Evolutionary conservation across 305 asterid species (phyloP).

Genomic region (Fraxinus ornus): DNA sequence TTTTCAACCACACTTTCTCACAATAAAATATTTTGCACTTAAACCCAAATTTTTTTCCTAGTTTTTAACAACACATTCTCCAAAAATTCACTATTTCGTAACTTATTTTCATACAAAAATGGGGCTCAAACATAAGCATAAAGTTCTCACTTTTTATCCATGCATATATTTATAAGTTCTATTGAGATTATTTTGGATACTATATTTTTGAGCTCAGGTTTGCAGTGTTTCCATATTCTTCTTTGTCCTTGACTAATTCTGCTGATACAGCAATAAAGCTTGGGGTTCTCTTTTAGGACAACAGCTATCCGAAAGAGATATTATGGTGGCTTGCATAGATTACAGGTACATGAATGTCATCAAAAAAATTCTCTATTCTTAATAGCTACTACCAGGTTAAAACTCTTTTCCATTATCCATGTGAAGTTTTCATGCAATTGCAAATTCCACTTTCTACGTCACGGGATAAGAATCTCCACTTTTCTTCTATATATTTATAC

Average conservation of each 20-base stretch:
- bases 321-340: conserved; percentile 97
- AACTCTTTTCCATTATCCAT: background rate
- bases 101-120: background rate
- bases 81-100: background rate
- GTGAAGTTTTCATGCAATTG: background rate
- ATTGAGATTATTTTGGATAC: background rate
- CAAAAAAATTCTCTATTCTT: background rate
- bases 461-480: background rate
- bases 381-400: background rate
- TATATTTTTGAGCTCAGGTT: background rate
- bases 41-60: background rate
- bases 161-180: background rate
- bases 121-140: background rate
- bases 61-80: background rate
- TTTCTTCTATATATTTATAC: background rate
- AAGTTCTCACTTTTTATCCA: background rate
- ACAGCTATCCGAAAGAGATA: conserved; percentile 85
- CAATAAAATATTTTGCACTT: background rate
- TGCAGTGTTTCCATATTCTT: background rate
- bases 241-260: conserved; percentile 12
- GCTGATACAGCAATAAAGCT: conserved; percentile 77
- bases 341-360: conserved; percentile 59
- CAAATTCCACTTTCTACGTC: background rate
- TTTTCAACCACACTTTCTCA: background rate
- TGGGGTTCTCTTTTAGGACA: conserved; percentile 98